Base-by-base conservation (phyloP, 768 basidiomycete species). In the Myochromella boudieri region DNA sequence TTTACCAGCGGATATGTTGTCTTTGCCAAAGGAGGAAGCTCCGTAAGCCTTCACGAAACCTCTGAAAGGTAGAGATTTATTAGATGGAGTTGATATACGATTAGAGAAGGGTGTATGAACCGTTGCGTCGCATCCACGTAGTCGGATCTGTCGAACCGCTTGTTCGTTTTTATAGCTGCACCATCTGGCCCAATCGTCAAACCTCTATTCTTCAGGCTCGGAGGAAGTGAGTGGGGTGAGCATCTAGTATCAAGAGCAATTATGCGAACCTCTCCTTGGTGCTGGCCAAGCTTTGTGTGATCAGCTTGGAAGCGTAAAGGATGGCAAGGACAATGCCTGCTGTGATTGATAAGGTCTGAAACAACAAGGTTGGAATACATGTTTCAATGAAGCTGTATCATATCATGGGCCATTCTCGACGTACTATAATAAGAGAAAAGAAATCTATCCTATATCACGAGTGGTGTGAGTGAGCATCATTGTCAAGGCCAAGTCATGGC, bases 81-180 rank as follows among this genome's bases (percentile, higher is more conserved):
- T 20, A 31, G 18, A 6, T 8, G 29, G 14, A 39, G 14, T 11
- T 37, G 18, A 24, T 9, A 15, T 25, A 14, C 8, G 32, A 20
- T 4, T n/a, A 20, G 24, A 49, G 14, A 24, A 5, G 17, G 34
- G 14, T 15, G 14, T 10, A 56, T 70, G 51, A 46, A 85, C 86
- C 86, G 68, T 58, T 87, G 87, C 12, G 85, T 87, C 6, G 85
- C 84, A 56, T 87, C 85, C 3, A 88, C 67, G 49, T 88, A 88
- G 32, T 77, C 74, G 43, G 84, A 79, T 31, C 82, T 70, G 49
- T 80, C 79, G 51, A 84, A 75, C 5, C 75, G 72, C 48, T 72
- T 76, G 17, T 71, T 61, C 1, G 85, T 88, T 65, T 85, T 86
- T 33, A 89, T 69, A 0, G 83, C 76, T 10, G 88, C 70, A 3